A percentile compares a stretch with the other conserved stretches of the same genome.
phyloP scores from a whole-genome alignment of 331 rosid genomes.

The Stylosanthes scabra region DNA sequence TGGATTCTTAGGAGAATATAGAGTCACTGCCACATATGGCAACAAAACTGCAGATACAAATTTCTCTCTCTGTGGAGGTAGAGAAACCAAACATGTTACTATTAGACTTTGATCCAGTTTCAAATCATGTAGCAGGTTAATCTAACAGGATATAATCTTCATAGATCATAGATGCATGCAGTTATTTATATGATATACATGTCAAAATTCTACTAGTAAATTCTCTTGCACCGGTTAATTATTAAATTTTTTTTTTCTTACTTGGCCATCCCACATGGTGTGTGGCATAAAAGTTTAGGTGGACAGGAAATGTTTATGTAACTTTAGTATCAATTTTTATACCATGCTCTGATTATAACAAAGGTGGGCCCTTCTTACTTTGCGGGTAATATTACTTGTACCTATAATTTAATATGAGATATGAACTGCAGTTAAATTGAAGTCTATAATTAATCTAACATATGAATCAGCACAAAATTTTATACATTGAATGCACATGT shows the following conservation, averaged over 20 bases:
- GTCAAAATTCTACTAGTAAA: background rate
- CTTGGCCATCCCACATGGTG: background rate
- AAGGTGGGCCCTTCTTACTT: slow-evolving; percentile 8
- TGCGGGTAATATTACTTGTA: background rate
- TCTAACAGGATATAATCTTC: background rate
- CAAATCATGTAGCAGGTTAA: background rate
- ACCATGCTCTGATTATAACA: background rate
- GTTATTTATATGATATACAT: background rate
- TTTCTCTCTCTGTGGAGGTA: slow-evolving; percentile 59
- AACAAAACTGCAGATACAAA: slow-evolving; percentile 62
- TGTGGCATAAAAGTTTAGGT: background rate
- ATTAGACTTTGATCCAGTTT: slow-evolving; percentile 50
- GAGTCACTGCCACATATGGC: slow-evolving; percentile 44
- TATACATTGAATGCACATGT: too few relatives aligned
- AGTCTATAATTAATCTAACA: too few relatives aligned
- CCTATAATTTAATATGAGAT: too few relatives aligned
- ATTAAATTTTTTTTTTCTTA: too few relatives aligned
- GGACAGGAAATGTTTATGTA: background rate
- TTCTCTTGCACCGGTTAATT: background rate
- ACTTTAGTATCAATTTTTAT: slow-evolving; percentile 22
- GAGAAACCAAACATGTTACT: slow-evolving; percentile 75
- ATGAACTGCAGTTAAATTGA: too few relatives aligned
- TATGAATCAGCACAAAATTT: too few relatives aligned
- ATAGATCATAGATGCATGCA: background rate
- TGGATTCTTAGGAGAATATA: slow-evolving; percentile 89